Percentiles rank a stretch among this genome's conserved stretches.
These are phyloP conservation scores for Cetradonia linearis DNA, from an alignment of 495 filamentous ascomycete genomes.

Conservation along the genomic window DNA sequence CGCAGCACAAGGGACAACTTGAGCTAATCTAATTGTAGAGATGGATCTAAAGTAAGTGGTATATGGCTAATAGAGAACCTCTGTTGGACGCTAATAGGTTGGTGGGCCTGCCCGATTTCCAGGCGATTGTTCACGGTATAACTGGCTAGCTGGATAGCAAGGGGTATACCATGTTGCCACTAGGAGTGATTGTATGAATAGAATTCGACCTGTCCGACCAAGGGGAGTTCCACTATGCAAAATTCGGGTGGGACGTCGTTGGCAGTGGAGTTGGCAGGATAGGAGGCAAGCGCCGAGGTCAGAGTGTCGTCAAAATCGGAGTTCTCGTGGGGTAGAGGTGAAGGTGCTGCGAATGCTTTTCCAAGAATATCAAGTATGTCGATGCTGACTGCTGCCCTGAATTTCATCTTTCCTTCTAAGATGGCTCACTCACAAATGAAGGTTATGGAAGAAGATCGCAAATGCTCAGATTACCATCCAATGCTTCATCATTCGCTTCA, in stretches of 20 bases:
- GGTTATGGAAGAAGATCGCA: background rate
- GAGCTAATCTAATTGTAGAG: background rate
- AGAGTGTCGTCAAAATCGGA: background rate
- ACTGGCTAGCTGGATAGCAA: background rate
- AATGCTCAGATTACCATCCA: background rate
- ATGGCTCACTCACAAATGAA: background rate
- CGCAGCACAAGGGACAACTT: background rate
- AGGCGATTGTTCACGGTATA: rapidly evolving
- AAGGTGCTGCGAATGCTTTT: background rate
- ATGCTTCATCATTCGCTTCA: background rate
- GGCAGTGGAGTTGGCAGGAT: no score
- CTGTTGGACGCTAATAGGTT: background rate
- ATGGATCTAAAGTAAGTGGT: background rate
- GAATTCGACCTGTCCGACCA: background rate
- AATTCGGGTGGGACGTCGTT: background rate
- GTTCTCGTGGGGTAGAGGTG: background rate
- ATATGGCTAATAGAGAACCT: background rate
- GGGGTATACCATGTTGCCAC: background rate
- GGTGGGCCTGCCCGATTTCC: background rate
- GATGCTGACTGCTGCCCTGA: background rate
- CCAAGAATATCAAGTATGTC: background rate
- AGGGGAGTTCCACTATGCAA: background rate
- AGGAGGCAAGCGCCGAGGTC: background rate
- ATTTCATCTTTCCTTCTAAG: background rate
- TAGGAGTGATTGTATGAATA: background rate